These are phyloP conservation scores for Stachybotrys elegans DNA, from an alignment of 2,329 filamentous ascomycete species.

Conservation along the genomic window DNA sequence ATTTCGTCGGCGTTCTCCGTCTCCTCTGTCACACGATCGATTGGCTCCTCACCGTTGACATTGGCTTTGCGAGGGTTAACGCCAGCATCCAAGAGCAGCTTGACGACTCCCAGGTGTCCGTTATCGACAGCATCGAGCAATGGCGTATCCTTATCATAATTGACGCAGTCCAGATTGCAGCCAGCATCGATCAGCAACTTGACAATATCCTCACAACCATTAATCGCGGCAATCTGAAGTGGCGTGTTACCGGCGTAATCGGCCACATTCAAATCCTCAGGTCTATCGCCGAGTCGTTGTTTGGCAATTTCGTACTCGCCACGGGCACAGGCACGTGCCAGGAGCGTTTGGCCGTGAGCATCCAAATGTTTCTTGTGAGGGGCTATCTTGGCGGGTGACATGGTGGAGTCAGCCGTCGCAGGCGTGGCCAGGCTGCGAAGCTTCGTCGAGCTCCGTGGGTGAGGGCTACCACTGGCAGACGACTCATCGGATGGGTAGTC, in stretches of 20 bases:
- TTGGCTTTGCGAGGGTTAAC: constrained; percentile 91
- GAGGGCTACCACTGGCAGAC: constrained; percentile 54
- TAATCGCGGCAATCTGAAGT: constrained; percentile 84
- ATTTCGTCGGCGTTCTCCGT: constrained; percentile 78
- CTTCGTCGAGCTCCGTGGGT: constrained; percentile 54
- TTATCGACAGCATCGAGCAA: constrained; percentile 96
- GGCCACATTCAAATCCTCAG: constrained; percentile 80
- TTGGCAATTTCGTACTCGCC: constrained; percentile 78
- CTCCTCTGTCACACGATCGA: constrained; percentile 74
- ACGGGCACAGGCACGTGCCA: constrained; percentile 85
- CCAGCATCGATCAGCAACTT: constrained; percentile 79
- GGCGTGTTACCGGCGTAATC: constrained; percentile 97
- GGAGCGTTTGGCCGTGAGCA: constrained; percentile 82
- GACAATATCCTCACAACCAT: constrained; percentile 83
- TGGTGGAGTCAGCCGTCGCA: constrained; percentile 51
- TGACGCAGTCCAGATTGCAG: constrained; percentile 75
- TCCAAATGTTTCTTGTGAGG: constrained; percentile 84
- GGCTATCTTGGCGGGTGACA: constrained; percentile 63
- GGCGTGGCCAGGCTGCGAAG: constrained; percentile 52
- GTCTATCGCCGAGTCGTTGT: constrained; percentile 68
- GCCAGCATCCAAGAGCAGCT: constrained; percentile 74
- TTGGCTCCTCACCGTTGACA: constrained; percentile 84
- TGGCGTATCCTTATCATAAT: constrained; percentile 85
- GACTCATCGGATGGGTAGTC: constrained; percentile 67
- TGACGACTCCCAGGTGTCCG: constrained; percentile 83